These are phyloP conservation scores for Aureobasidium sp. DNA, from an alignment of 2,329 filamentous ascomycete genomes.

Conservation along the genomic window DNA sequence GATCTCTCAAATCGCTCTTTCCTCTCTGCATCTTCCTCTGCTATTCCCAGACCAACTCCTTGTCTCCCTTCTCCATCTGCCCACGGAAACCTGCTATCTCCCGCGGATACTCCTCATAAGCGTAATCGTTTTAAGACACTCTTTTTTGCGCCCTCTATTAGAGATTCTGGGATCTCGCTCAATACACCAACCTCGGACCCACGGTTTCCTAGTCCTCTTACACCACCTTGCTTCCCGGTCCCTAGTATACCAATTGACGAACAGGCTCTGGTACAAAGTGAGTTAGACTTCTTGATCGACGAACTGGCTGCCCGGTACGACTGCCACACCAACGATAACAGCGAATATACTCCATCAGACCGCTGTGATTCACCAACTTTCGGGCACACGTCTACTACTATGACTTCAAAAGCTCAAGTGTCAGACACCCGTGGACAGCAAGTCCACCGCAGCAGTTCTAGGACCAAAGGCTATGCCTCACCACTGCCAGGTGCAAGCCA, in stretches of 20 bases:
- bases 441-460: not conserved
- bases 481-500: constrained; percentile 10
- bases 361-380: constrained; percentile 10
- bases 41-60: not conserved
- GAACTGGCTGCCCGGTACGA: not conserved
- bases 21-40: not conserved
- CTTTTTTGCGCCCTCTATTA: not conserved
- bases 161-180: constrained; percentile 7
- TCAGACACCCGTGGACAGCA: not conserved
- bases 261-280: not conserved
- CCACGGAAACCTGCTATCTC: not conserved
- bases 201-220: not conserved
- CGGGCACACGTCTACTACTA: not conserved
- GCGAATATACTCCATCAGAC: not conserved
- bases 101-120: not conserved
- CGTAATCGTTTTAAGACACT: constrained; percentile 9
- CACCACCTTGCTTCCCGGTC: not conserved
- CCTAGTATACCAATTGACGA: not conserved
- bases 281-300: not conserved
- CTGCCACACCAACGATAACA: not conserved
- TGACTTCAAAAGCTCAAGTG: not conserved
- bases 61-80: not conserved
- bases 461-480: not conserved
- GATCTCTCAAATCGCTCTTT: not conserved
- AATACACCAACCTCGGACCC: not conserved